Percentiles rank a stretch among this genome's conserved stretches.
phyloP scores from a whole-genome alignment of 2,329 filamentous ascomycete species.

The Penicillium janthinellum region DNA sequence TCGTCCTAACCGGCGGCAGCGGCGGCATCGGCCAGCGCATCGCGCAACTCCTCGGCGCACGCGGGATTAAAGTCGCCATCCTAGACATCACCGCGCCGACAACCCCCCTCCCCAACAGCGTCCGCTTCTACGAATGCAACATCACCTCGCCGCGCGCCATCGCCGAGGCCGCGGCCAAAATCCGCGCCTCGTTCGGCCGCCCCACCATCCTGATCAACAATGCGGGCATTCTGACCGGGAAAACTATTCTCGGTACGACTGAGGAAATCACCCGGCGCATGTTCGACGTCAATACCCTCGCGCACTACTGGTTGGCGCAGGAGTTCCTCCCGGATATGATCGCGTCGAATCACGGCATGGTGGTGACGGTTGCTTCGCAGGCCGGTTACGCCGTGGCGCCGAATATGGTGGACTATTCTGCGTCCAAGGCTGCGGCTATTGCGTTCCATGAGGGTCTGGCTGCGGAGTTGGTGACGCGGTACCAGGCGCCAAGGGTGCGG shows the following conservation, averaged over 20 bases:
- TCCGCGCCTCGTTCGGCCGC: conserved; percentile 60
- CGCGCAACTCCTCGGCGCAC: conserved; percentile 65
- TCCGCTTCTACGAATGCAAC: conserved; percentile 72
- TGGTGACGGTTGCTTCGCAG: conserved; percentile 69
- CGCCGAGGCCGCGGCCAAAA: conserved; percentile 52
- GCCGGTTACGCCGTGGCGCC: conserved; percentile 64
- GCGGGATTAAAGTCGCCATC: conserved; percentile 68
- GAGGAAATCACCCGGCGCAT: conserved; percentile 63
- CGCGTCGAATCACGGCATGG: conserved; percentile 66
- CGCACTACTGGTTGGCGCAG: conserved; percentile 67
- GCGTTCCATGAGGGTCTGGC: conserved; percentile 68
- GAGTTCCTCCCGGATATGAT: conserved; percentile 70
- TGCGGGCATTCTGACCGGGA: conserved; percentile 51
- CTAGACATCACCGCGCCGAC: conserved; percentile 55
- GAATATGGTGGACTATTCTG: conserved; percentile 68
- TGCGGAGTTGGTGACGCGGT: conserved; percentile 60
- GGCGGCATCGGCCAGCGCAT: conserved; percentile 71
- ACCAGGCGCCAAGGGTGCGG: conserved; percentile 64
- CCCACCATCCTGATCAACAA: conserved; percentile 64
- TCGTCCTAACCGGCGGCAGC: conserved; percentile 73
- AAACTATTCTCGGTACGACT: conserved; percentile 60
- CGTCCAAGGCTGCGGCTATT: conserved; percentile 66
- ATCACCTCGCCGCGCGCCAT: conserved; percentile 62
- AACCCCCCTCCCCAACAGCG: conserved; percentile 42
- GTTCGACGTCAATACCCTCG: conserved; percentile 70